phyloP scores from a whole-genome alignment of 1,139 yeast genomes.

The Hyphopichia khmerensis region DNA sequence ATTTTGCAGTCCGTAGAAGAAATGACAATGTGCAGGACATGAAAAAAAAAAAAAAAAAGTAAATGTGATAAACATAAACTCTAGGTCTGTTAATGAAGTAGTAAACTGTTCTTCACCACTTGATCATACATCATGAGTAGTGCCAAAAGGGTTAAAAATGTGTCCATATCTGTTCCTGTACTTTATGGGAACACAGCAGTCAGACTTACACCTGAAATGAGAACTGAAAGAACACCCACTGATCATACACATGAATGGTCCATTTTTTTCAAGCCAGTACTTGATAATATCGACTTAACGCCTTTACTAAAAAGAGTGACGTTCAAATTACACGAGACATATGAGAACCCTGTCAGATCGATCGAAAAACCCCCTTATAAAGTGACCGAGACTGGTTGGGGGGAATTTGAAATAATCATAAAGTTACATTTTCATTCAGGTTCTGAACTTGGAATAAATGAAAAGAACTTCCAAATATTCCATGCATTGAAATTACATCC shows the following conservation, averaged over 20 bases:
- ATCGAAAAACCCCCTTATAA: constrained; percentile 91
- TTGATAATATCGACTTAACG: constrained; percentile 72
- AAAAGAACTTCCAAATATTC: constrained; percentile 80
- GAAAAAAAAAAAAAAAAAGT: neutral
- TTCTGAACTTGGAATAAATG: constrained; percentile 62
- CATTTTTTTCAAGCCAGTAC: constrained; percentile 82
- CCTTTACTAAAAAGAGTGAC: constrained; percentile 87
- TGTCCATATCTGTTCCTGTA: constrained; percentile 82
- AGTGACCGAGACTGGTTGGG: constrained; percentile 99
- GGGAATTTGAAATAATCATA: constrained; percentile 91
- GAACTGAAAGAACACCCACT: constrained; percentile 70
- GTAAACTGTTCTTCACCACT: neutral
- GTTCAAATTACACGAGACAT: constrained; percentile 92
- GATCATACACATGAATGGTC: constrained; percentile 98
- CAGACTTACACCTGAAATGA: constrained; percentile 59
- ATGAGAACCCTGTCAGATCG: constrained; percentile 78
- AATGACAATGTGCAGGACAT: neutral
- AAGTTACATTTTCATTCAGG: constrained; percentile 84
- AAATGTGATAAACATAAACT: neutral
- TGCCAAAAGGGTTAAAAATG: constrained; percentile 52
- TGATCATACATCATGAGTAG: constrained; percentile 15
- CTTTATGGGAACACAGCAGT: constrained; percentile 85
- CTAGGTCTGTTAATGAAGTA: neutral
- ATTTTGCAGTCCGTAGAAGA: neutral
- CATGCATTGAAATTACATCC: constrained; percentile 94